phyloP scores from a whole-genome alignment of 768 basidiomycete species.

The Russula virescens region DNA sequence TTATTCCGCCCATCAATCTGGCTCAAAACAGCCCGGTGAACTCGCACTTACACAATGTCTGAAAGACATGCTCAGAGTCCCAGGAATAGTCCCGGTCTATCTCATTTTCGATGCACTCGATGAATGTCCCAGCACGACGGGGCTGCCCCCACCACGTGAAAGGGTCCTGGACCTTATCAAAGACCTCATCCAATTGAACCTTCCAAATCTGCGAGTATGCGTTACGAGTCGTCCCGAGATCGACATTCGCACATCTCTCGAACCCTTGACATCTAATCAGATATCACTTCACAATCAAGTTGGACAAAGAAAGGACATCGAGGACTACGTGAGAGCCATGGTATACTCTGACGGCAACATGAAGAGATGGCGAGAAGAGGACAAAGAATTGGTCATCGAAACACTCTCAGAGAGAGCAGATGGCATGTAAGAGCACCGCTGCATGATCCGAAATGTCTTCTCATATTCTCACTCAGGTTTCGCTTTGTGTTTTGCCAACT shows the following conservation, averaged over 20 bases:
- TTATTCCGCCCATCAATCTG: background rate
- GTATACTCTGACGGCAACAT: background rate
- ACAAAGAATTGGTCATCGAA: background rate
- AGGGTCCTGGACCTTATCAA: background rate
- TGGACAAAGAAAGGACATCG: background rate
- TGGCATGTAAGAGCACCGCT: background rate
- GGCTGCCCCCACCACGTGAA: background rate
- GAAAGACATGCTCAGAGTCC: background rate
- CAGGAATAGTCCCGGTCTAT: background rate
- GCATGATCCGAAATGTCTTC: background rate
- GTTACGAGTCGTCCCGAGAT: background rate
- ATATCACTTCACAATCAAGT: background rate
- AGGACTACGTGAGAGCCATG: background rate
- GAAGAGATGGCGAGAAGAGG: background rate
- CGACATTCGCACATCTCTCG: background rate
- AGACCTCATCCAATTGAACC: background rate
- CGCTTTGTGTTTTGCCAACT: background rate
- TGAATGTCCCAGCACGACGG: background rate
- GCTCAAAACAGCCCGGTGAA: background rate
- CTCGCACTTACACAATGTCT: background rate
- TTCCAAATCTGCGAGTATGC: background rate
- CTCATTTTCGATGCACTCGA: background rate
- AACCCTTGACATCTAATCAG: background rate
- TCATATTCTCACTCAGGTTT: background rate
- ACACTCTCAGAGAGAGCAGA: background rate